These are phyloP conservation scores for Clonostachys solani DNA, from an alignment of 2,329 filamentous ascomycete genomes.

Conservation along the genomic window DNA sequence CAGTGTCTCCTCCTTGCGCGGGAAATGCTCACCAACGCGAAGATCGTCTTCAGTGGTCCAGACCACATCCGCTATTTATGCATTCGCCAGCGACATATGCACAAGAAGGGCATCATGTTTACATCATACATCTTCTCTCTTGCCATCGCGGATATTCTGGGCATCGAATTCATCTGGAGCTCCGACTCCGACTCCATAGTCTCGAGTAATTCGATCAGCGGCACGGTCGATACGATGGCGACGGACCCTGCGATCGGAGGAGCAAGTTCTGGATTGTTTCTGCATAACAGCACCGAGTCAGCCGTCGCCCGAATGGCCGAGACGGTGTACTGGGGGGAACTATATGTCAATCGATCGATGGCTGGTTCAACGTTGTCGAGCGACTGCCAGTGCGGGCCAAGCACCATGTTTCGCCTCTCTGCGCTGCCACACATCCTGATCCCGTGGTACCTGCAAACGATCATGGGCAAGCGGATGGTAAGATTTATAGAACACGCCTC, in stretches of 20 bases:
- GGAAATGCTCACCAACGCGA: constrained; percentile 8
- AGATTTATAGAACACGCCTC: neutral
- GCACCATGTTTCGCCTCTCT: constrained; percentile 12
- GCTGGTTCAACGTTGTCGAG: constrained; percentile 13
- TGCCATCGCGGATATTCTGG: constrained; percentile 13
- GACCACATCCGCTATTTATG: constrained; percentile 10
- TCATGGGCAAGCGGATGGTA: constrained; percentile 15
- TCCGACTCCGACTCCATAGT: constrained; percentile 16
- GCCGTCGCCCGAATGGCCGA: constrained; percentile 10
- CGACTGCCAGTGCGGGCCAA: constrained; percentile 16
- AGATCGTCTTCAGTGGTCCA: constrained; percentile 7
- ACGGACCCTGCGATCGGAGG: constrained; percentile 11
- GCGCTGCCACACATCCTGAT: constrained; percentile 13
- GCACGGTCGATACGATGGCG: constrained; percentile 11
- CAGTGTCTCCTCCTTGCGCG: constrained; percentile 13
- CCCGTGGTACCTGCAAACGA: constrained; percentile 14
- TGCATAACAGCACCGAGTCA: constrained; percentile 12
- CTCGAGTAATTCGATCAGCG: constrained; percentile 8
- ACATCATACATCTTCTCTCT: constrained; percentile 14
- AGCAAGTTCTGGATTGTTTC: constrained; percentile 12
- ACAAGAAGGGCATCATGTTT: constrained; percentile 19
- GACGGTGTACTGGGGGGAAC: constrained; percentile 16
- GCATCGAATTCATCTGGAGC: constrained; percentile 16
- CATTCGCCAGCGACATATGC: constrained; percentile 14
- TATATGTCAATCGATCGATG: constrained; percentile 14